Percentiles rank a stretch among this genome's conserved stretches.
Conservation (phyloP, 2,329 filamentous ascomycete genomes). For the Aplosporella prunicola region DNA sequence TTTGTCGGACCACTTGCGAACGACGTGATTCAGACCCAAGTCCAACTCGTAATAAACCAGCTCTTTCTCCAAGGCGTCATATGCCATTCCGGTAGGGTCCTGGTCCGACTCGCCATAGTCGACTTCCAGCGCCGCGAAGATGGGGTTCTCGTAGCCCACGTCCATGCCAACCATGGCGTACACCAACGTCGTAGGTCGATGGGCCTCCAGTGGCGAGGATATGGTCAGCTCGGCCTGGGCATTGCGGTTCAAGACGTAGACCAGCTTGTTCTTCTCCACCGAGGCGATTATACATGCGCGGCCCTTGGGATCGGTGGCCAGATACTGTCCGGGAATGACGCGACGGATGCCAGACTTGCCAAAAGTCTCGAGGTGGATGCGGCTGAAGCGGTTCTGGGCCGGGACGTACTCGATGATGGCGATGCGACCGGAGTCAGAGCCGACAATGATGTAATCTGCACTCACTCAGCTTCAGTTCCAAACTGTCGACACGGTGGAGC, state of each 20-base stretch:
- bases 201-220: conserved; percentile 91
- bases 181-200: conserved; percentile 84
- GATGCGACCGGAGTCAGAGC: conserved; percentile 91
- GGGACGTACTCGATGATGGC: conserved; percentile 87
- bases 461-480: conserved; percentile 15
- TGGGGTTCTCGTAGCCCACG: conserved; percentile 92
- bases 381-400: conserved; percentile 75
- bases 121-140: conserved; percentile 89
- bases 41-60: conserved; percentile 97
- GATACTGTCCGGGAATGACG: conserved; percentile 90
- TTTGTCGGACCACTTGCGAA: conserved; percentile 89
- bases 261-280: conserved; percentile 97
- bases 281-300: conserved; percentile 90
- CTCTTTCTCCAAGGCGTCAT: conserved; percentile 74
- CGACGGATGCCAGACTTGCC: conserved; percentile 92
- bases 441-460: conserved; percentile 89
- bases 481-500: conserved; percentile 20
- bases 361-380: conserved; percentile 92
- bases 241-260: conserved; percentile 95
- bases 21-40: conserved; percentile 91
- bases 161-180: conserved; percentile 82
- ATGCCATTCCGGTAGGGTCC: conserved; percentile 76
- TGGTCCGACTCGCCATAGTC: conserved; percentile 89
- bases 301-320: conserved; percentile 91
- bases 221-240: conserved; percentile 91